Conservation (phyloP, 768 basidiomycete species). For the Termitomyces heimii region DNA sequence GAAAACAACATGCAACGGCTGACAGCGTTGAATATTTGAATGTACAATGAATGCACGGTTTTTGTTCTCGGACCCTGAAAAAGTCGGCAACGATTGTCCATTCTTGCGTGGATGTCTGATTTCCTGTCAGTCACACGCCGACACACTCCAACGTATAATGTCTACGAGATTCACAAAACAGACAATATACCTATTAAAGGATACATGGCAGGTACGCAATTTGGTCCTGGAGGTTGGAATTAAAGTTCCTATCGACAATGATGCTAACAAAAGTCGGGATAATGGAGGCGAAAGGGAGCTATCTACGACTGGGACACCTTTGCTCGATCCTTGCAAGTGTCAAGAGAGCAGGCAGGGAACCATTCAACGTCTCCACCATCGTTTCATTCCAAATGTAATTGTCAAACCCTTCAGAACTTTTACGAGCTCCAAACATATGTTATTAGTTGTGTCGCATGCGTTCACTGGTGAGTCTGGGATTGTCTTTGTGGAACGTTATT, state of each 20-base stretch:
- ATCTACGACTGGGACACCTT: too few species aligned
- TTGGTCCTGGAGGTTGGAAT: conserved; percentile 12
- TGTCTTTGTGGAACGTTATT: too few species aligned
- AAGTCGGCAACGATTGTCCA: conserved; percentile 9
- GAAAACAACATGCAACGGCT: conserved; percentile 4
- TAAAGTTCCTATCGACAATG: too few species aligned
- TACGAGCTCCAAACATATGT: conserved; percentile 11
- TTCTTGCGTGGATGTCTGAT: conserved; percentile 15
- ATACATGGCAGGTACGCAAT: too few species aligned
- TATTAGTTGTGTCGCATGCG: conserved; percentile 16
- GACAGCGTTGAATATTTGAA: not conserved
- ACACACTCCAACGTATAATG: conserved; percentile 14
- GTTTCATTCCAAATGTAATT: conserved; percentile 10
- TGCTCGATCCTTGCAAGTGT: not conserved
- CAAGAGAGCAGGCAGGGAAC: not conserved
- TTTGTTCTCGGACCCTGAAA: too few species aligned
- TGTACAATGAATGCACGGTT: too few species aligned
- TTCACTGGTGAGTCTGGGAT: conserved; percentile 14
- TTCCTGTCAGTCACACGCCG: conserved; percentile 9
- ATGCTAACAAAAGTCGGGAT: not conserved
- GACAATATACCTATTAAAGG: too few species aligned
- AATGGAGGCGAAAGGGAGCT: not conserved
- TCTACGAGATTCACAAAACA: conserved; percentile 8
- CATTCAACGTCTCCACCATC: conserved; percentile 14
- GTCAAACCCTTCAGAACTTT: conserved; percentile 5